These are phyloP conservation scores for Ophiostoma angusticollis DNA, from an alignment of 2,329 filamentous ascomycete species.

Conservation along the genomic window DNA sequence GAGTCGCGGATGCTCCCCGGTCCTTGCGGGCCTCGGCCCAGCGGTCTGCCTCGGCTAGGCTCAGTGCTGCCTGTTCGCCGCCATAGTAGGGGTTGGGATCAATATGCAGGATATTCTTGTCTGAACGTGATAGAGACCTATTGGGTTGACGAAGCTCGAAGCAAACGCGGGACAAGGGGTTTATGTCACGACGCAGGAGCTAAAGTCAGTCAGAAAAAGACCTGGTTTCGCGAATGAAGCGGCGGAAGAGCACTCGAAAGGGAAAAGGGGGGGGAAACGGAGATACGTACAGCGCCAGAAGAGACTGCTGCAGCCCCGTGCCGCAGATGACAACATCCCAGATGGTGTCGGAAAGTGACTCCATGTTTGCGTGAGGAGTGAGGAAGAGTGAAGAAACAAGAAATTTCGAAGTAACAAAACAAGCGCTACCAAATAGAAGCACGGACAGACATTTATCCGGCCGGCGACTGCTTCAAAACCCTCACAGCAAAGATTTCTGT, in stretches of 20 bases:
- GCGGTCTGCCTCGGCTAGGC: conserved; percentile 63
- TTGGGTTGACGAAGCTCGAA: not conserved
- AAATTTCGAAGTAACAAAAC: conserved; percentile 4
- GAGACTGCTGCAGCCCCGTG: conserved; percentile 65
- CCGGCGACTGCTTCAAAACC: no score
- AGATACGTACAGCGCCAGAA: conserved; percentile 39
- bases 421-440: not conserved
- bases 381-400: conserved; percentile 7
- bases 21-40: conserved; percentile 51
- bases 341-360: conserved; percentile 57
- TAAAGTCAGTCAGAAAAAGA: conserved; percentile 58
- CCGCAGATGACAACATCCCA: conserved; percentile 75
- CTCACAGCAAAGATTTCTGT: conserved; percentile 6
- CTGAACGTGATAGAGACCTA: conserved; percentile 85
- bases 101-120: conserved; percentile 82
- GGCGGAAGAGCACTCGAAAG: conserved; percentile 5
- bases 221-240: not conserved
- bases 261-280: conserved; percentile 21
- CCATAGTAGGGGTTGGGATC: conserved; percentile 85
- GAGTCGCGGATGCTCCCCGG: conserved; percentile 17
- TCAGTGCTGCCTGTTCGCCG: conserved; percentile 72
- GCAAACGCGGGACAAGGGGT: not conserved
- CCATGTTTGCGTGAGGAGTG: conserved; percentile 38
- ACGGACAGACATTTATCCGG: conserved; percentile 8
- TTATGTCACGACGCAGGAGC: conserved; percentile 24